Base-by-base conservation (phyloP, 805 yeast genomes). In the Zygosaccharomyces bisporus region DNA sequence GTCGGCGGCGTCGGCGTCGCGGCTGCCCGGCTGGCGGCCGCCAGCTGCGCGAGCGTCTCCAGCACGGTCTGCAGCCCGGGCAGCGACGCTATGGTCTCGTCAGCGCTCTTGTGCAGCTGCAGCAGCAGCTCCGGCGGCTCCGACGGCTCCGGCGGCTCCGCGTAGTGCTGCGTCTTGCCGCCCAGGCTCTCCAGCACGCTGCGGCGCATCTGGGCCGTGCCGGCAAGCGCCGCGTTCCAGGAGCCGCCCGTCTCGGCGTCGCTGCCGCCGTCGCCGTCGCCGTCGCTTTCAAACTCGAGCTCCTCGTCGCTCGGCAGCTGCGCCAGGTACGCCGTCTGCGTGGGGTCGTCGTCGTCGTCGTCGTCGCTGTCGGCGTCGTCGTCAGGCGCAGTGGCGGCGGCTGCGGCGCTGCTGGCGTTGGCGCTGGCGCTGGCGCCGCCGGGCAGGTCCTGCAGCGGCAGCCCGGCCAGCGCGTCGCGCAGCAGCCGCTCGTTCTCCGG, bases 261-360 rank as follows among this genome's bases (percentile, higher is more conserved):
- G 29, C 16, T 19, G 29, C 5, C 16, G 31, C 16, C n/a, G 1
- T 40, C 16, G 31, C 16, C n/a, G 1, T 40, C 44, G n/a, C 34
- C 35, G 4, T 47, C 56, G 14, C 43, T 45, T 13, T 50, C 50
- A 8, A 39, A 43, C 13, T 48, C 51, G 20, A 48, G 45, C 20
- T 45, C 56, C 13, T 46, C 52, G 32, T 49, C 53, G 20, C 41
- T 40, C 18, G 52, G 39, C 14, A 57, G 39, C 36, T 57, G 53
- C 14, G 54, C 48, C 25, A 58, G 36, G 39, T 60, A 60, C 9
- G 50, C 59, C 20, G 52, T 52, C 32, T 58, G 61, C 5, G 44
- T 50, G n/a, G 45, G 39, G 38, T 56, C 58, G 34, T 54, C 56
- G 19, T 45, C 49, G 9, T 41, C 39, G 13, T 44, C 49, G 8